Percentiles rank a stretch among this genome's conserved stretches.
Evolutionary conservation across 257 asterid species (phyloP).

Genomic region (Plectranthus barbatus): DNA sequence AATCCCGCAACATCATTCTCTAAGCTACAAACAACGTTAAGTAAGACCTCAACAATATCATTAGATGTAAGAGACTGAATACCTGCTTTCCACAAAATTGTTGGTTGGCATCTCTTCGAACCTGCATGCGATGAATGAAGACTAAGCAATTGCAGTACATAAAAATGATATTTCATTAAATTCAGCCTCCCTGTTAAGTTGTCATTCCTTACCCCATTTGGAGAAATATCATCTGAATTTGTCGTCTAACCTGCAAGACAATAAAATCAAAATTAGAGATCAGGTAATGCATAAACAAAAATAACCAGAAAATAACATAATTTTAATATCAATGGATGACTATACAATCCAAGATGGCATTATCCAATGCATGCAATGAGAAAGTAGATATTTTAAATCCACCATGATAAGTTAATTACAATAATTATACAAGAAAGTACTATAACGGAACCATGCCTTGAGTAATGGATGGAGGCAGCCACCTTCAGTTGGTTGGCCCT

Average conservation of each 20-base stretch:
- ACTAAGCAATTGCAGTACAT: neutral
- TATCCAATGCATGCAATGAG: neutral
- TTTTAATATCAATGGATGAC: neutral
- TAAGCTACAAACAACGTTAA: neutral
- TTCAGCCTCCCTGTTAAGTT: neutral
- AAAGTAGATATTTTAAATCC: neutral
- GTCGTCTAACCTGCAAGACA: conserved; percentile 68
- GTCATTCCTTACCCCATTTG: conserved; percentile 67
- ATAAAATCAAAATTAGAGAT: neutral
- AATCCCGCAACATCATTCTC: neutral
- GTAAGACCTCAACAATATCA: neutral
- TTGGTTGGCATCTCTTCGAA: conserved; percentile 99
- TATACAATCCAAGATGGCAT: neutral
- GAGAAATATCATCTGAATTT: conserved; percentile 81
- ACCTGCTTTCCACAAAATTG: conserved; percentile 97
- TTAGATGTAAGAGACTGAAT: neutral
- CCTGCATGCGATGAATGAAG: conserved; percentile 34
- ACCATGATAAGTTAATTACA: neutral
- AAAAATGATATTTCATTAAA: neutral
- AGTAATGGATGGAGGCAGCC: conserved; percentile 90
- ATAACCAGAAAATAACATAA: neutral
- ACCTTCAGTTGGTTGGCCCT: conserved; percentile 94
- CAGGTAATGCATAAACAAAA: neutral
- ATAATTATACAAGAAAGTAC: conserved; percentile 5
- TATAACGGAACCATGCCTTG: conserved; percentile 59